Conservation (phyloP, 768 basidiomycete genomes). For the Pholiota microspora region DNA sequence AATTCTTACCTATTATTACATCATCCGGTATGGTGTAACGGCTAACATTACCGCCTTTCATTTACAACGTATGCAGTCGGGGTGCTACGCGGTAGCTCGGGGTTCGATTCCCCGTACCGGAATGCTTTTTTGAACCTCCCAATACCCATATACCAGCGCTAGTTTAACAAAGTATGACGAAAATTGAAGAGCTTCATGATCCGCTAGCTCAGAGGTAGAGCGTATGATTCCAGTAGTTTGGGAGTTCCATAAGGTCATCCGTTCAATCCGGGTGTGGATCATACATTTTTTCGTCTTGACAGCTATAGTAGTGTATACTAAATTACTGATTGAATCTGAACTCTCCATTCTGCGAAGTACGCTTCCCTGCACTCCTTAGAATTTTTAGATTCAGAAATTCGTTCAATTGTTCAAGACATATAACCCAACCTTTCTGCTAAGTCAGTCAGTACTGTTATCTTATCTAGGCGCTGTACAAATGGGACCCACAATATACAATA, state of each 20-base stretch:
- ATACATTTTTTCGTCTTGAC: constrained; percentile 6
- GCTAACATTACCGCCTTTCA: constrained; percentile 64
- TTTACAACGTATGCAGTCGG: background rate
- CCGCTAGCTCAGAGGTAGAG: constrained; percentile 41
- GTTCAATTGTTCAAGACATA: no score
- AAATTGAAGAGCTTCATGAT: constrained; percentile 11
- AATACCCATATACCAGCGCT: background rate
- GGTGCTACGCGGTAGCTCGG: constrained; percentile 46
- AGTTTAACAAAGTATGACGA: no score
- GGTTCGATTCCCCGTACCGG: constrained; percentile 57
- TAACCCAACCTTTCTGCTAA: no score
- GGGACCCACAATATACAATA: no score
- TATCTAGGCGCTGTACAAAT: no score
- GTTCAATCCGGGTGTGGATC: constrained; percentile 45
- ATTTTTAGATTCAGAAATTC: no score
- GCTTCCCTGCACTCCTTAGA: no score
- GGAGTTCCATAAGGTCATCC: constrained; percentile 45
- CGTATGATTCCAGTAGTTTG: constrained; percentile 32
- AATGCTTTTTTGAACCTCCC: constrained; percentile 23
- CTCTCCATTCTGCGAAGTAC: no score
- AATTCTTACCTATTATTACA: no score
- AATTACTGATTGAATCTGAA: no score
- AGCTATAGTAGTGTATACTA: no score
- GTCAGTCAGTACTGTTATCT: no score
- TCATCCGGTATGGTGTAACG: constrained; percentile 51